Base-by-base conservation (phyloP, 768 basidiomycete genomes). In the Boletus fagicola region DNA sequence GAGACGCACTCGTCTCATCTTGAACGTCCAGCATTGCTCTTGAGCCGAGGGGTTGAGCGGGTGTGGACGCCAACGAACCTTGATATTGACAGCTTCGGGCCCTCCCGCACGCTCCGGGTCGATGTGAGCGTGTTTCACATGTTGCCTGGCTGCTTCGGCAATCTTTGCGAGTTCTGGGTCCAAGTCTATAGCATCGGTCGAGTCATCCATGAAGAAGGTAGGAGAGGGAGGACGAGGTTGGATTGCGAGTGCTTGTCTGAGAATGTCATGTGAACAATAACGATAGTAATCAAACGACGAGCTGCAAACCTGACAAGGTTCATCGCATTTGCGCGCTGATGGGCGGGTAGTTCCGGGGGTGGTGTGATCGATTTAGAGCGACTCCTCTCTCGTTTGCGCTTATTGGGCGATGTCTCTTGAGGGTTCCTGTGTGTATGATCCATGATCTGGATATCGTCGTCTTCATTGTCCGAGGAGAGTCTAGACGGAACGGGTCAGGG, bases 321-420 rank as follows among this genome's bases (percentile, higher is more conserved):
- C 40, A 79, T 80, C 15, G 87, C 85, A 53, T 77, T 77, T 62
- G 82, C 77, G 1, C 86, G 74, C 54, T 84, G 79, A 31, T 82
- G 74, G 11, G 71, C 65, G 3, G 86, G 74, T 15, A 91, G 69
- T 36, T 75, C 76, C 0, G 90, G 90, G 5, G 90, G 90, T 2
- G 90, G 90, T 0, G 90, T 92, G 39, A 92, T 80, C 4, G 90
- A 92, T 24, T 77, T 74, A 31, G 88, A 90, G 39, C 84, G 84
- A 67, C 83, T 85, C 45, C 84, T 79, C 40, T 74, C 64, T 39
- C 78, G 73, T 54, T 78, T 74, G 56, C 80, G 77, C 58, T 79
- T 80, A 30, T 73, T 72, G 53, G 76, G 75, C 2, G 67, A 64
- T 18, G 53, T 9, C 22, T 42, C 54, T 13, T 35, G 22, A 15